A percentile compares a stretch with the other conserved stretches of the same genome.
These are phyloP conservation scores for Strigomonas culicis DNA, from an alignment of 208 protist genomes.

Conservation along the genomic window DNA sequence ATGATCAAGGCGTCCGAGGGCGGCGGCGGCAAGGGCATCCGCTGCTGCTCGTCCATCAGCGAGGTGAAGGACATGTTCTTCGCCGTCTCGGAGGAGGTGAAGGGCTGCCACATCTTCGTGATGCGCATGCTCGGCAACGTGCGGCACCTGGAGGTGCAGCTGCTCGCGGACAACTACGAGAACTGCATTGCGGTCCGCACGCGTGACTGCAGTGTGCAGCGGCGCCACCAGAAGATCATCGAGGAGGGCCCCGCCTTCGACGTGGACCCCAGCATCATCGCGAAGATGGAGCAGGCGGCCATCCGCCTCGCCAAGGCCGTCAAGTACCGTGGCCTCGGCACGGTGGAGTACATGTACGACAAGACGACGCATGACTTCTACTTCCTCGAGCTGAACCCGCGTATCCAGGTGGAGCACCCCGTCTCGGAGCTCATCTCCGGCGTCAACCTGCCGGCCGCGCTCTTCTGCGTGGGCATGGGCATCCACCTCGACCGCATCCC, in stretches of 20 bases:
- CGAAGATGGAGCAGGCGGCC: slow-evolving; percentile 92
- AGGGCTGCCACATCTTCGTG: slow-evolving; percentile 97
- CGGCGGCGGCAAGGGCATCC: slow-evolving; percentile 98
- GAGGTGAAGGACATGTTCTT: slow-evolving; percentile 88
- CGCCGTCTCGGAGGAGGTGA: slow-evolving; percentile 93
- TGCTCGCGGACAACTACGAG: slow-evolving; percentile 94
- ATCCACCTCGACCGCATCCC: slow-evolving; percentile 94
- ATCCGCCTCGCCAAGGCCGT: slow-evolving; percentile 92
- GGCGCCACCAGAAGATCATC: slow-evolving; percentile 98
- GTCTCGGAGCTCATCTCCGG: slow-evolving; percentile 96
- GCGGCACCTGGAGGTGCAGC: slow-evolving; percentile 96
- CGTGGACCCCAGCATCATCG: slow-evolving; percentile 72
- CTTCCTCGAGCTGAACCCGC: slow-evolving; percentile 98
- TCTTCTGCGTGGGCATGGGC: slow-evolving; percentile 97
- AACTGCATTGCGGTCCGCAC: slow-evolving; percentile 93
- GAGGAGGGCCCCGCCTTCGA: slow-evolving; percentile 95
- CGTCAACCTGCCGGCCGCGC: slow-evolving; percentile 94
- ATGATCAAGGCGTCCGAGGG: slow-evolving; percentile 99
- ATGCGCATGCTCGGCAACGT: slow-evolving; percentile 94
- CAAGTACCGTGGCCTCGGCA: slow-evolving; percentile 93
- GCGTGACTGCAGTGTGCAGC: slow-evolving; percentile 98
- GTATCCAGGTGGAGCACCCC: slow-evolving; percentile 98
- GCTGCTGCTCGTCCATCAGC: slow-evolving; percentile 76
- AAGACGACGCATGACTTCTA: slow-evolving; percentile 85
- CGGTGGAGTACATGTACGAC: slow-evolving; percentile 98